Evolutionary conservation across 2,329 filamentous ascomycete genomes (phyloP).

Genomic region (Alternaria postmessia): DNA sequence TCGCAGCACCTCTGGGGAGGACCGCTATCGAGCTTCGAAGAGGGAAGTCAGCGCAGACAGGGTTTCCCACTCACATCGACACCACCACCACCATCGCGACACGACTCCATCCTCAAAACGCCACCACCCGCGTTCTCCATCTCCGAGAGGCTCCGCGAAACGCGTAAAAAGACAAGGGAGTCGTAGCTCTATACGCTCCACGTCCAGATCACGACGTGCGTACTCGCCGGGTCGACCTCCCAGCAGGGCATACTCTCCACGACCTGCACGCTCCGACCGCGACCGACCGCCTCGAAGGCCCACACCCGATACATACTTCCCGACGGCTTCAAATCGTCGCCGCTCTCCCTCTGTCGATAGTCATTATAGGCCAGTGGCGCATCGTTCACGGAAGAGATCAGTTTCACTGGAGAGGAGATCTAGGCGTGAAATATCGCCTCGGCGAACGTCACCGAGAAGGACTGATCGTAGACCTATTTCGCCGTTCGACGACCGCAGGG

Average conservation of each 20-base stretch:
- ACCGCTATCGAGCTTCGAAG: constrained; percentile 46
- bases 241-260: constrained; percentile 45
- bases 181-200: constrained; percentile 47
- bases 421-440: constrained; percentile 39
- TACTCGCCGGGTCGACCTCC: constrained; percentile 39
- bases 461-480: constrained; percentile 35
- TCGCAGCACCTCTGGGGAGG: constrained; percentile 43
- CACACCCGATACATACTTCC: constrained; percentile 50
- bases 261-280: constrained; percentile 38
- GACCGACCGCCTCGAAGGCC: constrained; percentile 44
- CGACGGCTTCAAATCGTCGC: constrained; percentile 41
- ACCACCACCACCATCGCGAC: constrained; percentile 47
- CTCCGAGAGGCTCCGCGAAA: constrained; percentile 43
- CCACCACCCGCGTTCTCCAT: constrained; percentile 49
- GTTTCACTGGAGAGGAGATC: constrained; percentile 40
- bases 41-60: constrained; percentile 49
- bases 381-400: constrained; percentile 44
- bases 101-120: constrained; percentile 51
- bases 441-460: constrained; percentile 42
- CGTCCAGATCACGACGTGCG: constrained; percentile 44
- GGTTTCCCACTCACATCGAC: constrained; percentile 44
- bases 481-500: constrained; percentile 33
- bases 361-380: constrained; percentile 44
- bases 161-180: constrained; percentile 46
- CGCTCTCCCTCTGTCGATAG: constrained; percentile 54